Evolutionary conservation across 495 filamentous ascomycete species (phyloP), one percentile per base, ranked within the genome.

Genomic region (Pseudevernia furfuracea): DNA sequence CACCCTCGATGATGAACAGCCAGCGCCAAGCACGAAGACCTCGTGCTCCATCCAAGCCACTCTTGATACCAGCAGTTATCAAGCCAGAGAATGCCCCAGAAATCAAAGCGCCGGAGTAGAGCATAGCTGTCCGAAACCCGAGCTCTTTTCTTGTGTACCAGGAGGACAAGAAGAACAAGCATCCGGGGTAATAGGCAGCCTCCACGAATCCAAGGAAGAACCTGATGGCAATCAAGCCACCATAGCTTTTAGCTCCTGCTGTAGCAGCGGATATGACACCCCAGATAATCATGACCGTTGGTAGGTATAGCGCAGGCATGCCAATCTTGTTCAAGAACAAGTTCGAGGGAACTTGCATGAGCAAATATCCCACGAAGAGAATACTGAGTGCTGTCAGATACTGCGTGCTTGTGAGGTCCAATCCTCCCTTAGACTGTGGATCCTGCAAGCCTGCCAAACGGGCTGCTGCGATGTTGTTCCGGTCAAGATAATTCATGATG

Each of bases 1-100:
- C 82, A 58, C 89, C 89, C 72, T 92, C 89, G 60, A 93, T 89
- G 66, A 92, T 87, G 80, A 90, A 91, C 23, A 91, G 74, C 88
- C 88, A 91, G 57, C 80, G 80, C 81, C 82, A 85, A 25, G 82
- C 85, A 32, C 79, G 73, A 19, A 83, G 70, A 19, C 81, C 81
- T 37, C 63, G 60, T 12, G 67, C 68, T 62, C 72, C 52, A 44
- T 82, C 78, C 75, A 82, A 75, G 43, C 73, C 72, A 7, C 70
- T 68, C 1, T 73, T 79, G 55, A 82, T 80, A 30, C 79, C 80
- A 4, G 78, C 78, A 2, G 76, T 77, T 1, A 89, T 82, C 53
- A 89, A 68, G 8, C 87, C 88, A 2, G 86, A 87, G 72, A 90
- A 90, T 3, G 88, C 78, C 8, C 87, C 85, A 58, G 80, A 81